Evolutionary conservation across 2,329 filamentous ascomycete genomes (phyloP).

Genomic region (Alternaria metachromatica): DNA sequence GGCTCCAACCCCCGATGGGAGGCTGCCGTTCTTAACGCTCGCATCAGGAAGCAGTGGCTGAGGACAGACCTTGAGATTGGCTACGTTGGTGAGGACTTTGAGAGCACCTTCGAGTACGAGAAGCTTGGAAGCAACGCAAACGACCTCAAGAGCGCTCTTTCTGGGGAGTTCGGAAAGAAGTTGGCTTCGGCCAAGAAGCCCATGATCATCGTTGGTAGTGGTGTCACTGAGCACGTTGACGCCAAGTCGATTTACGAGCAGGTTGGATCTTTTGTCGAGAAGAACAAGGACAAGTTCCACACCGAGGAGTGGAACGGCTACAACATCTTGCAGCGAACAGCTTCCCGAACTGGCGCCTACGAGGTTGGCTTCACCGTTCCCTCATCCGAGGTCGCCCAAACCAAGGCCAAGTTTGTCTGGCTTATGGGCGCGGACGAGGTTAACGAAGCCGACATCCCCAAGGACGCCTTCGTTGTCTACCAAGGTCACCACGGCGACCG

Average conservation of each 20-base stretch:
- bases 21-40: constrained; percentile 91
- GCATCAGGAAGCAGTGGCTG: constrained; percentile 97
- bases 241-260: constrained; percentile 93
- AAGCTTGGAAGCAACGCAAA: constrained; percentile 82
- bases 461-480: constrained; percentile 95
- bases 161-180: constrained; percentile 91
- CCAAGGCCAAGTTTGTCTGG: constrained; percentile 94
- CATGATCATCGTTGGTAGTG: constrained; percentile 96
- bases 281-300: constrained; percentile 86
- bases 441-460: constrained; percentile 82
- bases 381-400: constrained; percentile 79
- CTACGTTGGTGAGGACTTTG: constrained; percentile 86
- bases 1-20: constrained; percentile 96
- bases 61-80: constrained; percentile 93
- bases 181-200: constrained; percentile 85
- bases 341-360: constrained; percentile 90
- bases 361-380: constrained; percentile 94
- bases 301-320: constrained; percentile 96
- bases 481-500: constrained; percentile 97
- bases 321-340: constrained; percentile 93
- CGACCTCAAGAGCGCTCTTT: constrained; percentile 82
- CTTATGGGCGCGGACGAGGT: constrained; percentile 95
- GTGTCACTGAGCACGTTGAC: constrained; percentile 87
- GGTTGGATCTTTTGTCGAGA: constrained; percentile 88
- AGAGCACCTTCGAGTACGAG: constrained; percentile 95